A percentile compares a stretch with the other conserved stretches of the same genome.
Evolutionary conservation across 2,329 filamentous ascomycete species (phyloP).

Genomic region (Lachnellula suecica): DNA sequence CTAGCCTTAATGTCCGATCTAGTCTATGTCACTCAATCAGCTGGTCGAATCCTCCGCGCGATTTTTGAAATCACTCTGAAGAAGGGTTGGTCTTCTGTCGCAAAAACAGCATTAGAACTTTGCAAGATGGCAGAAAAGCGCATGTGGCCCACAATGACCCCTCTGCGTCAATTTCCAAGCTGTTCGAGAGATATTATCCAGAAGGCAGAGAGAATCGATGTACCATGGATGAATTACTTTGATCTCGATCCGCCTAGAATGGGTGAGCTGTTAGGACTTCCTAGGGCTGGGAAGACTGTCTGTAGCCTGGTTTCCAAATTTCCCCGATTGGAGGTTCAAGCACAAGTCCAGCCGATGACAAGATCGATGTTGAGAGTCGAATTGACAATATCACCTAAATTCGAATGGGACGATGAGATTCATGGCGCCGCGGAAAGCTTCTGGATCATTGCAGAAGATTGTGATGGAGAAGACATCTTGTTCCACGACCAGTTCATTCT

Average conservation of each 20-base stretch:
- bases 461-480: slow-evolving; percentile 92
- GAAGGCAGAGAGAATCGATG: slow-evolving; percentile 92
- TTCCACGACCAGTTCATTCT: slow-evolving; percentile 94
- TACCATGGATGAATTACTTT: slow-evolving; percentile 91
- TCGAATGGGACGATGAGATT: slow-evolving; percentile 88
- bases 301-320: slow-evolving; percentile 90
- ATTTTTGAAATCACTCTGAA: slow-evolving; percentile 97
- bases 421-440: slow-evolving; percentile 90
- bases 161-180: slow-evolving; percentile 81
- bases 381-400: slow-evolving; percentile 88
- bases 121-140: slow-evolving; percentile 99
- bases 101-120: slow-evolving; percentile 86
- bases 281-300: slow-evolving; percentile 81
- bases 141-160: slow-evolving; percentile 99
- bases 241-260: slow-evolving; percentile 94
- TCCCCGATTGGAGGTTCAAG: slow-evolving; percentile 87
- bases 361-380: slow-evolving; percentile 90
- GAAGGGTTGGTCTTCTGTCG: slow-evolving; percentile 92
- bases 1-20: slow-evolving; percentile 96
- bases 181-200: slow-evolving; percentile 84
- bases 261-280: slow-evolving; percentile 90
- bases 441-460: slow-evolving; percentile 97
- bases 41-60: slow-evolving; percentile 90
- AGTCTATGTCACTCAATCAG: slow-evolving; percentile 97
- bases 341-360: slow-evolving; percentile 92